These are phyloP conservation scores for Exidia glandulosa DNA, from an alignment of 768 basidiomycete species.

Conservation along the genomic window DNA sequence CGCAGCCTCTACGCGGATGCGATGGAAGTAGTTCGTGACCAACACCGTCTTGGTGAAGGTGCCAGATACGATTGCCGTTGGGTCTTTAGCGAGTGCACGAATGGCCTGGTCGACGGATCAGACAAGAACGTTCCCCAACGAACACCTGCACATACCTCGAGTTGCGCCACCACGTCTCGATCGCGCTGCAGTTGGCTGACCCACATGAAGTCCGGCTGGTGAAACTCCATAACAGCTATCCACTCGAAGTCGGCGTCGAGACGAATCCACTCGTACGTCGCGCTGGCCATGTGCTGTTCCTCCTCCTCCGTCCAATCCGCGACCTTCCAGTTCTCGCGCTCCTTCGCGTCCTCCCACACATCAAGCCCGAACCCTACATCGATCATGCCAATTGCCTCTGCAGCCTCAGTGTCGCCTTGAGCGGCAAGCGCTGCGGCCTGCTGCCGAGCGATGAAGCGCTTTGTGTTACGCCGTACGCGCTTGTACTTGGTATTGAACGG, in stretches of 20 bases:
- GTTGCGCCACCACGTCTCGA: conserved; percentile 91
- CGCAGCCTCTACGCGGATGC: conserved; percentile 92
- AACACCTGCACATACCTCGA: conserved; percentile 57
- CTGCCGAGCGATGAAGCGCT: conserved; percentile 88
- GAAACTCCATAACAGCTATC: conserved; percentile 86
- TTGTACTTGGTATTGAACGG: conserved; percentile 99
- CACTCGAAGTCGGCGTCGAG: conserved; percentile 99
- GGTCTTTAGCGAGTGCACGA: conserved; percentile 68
- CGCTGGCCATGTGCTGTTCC: conserved; percentile 84
- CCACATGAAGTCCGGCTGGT: conserved; percentile 99
- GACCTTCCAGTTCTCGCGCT: conserved; percentile 91
- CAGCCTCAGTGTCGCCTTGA: conserved; percentile 83
- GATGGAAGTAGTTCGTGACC: conserved; percentile 91
- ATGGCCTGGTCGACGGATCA: conserved; percentile 58
- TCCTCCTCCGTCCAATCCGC: conserved; percentile 98
- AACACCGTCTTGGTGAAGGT: conserved; percentile 88
- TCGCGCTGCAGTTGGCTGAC: conserved; percentile 91
- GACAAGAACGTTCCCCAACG: not conserved
- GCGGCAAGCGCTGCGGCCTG: conserved; percentile 89
- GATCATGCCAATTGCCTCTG: conserved; percentile 86
- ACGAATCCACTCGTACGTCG: conserved; percentile 98
- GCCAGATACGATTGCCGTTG: conserved; percentile 78
- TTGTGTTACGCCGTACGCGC: conserved; percentile 89
- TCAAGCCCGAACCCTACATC: conserved; percentile 91
- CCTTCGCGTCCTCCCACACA: conserved; percentile 92